Conservation (phyloP, 768 basidiomycete genomes). For the Mycena sanguinolenta region DNA sequence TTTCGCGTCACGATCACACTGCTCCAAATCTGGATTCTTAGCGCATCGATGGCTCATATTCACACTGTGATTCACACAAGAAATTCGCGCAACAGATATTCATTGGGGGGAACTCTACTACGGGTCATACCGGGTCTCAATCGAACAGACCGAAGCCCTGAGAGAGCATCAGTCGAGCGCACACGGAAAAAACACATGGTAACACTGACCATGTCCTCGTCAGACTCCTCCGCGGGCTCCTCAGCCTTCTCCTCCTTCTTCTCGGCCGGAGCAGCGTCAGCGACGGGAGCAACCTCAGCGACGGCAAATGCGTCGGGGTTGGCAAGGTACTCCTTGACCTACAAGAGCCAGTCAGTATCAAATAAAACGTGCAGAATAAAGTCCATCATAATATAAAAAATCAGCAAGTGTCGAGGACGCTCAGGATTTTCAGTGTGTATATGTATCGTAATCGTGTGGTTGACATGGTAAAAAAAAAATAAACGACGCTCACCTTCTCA, state of each 20-base stretch:
- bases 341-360: conserved; percentile 37
- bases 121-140: conserved; percentile 45
- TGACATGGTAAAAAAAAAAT: conserved; percentile 20
- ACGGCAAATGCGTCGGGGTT: conserved; percentile 98
- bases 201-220: conserved; percentile 88
- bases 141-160: conserved; percentile 94
- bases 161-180: neutral
- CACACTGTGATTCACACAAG: too few species aligned
- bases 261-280: conserved; percentile 69
- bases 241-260: conserved; percentile 82
- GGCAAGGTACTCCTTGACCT: conserved; percentile 97
- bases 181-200: neutral
- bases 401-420: conserved; percentile 59
- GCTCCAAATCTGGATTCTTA: neutral
- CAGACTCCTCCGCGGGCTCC: conserved; percentile 83
- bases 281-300: conserved; percentile 75
- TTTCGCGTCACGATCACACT: neutral
- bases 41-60: conserved; percentile 3
- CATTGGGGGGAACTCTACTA: neutral
- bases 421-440: conserved; percentile 92
- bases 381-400: conserved; percentile 48
- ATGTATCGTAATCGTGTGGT: conserved; percentile 51
- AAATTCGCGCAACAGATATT: neutral
- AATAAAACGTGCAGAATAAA: conserved; percentile 13
- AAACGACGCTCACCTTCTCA: conserved; percentile 78